Base-by-base conservation (phyloP, 2,329 filamentous ascomycete genomes). In the Calonectria pseudoreteaudii region DNA sequence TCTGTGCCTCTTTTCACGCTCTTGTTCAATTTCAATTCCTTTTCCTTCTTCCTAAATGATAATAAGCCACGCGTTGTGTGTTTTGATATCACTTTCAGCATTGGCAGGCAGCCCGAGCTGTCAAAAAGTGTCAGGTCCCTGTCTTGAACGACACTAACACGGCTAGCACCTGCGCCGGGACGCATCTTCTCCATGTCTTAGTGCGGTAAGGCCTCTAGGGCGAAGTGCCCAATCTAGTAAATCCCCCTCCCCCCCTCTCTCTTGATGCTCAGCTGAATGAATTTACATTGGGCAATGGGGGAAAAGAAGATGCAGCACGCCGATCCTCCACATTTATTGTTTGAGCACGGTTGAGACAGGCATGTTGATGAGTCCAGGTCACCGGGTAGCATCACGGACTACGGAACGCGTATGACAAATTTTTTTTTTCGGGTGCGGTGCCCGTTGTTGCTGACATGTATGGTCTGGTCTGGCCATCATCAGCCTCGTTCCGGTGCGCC, bases 221-320 rank as follows among this genome's bases (percentile, higher is more conserved):
- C 38, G 60, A 26, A 65, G 41, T 49, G 60, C 60, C 60, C 41
- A 65, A 65, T 49, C 60, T 47, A 65, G 60, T 65, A 65, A 65
- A 31, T 9, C 18, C 23, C 60, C 60, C 38, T 30, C 5, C 18
- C 31, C 14, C 44, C n/a, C n/a, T 23, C n/a, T 20, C 38, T 8
- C 30, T 31, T 58, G 31, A 7, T 34, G 31, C 31, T 34, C 31
- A 44, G 60, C 60, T 65, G 60, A 5, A 53, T 18, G 50, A 9
- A 53, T 28, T 28, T 10, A 18, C 50, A 28, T 53, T 31, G 50
- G 44, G 44, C 44, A 23, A 47, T 47, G 44, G 44, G n/a, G 11
- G 11, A 13, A 23, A 11, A 13, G n/a, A 23, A 47, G 36, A 62
- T 62, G 36, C 56, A 62, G 11, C 11, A 18, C 30, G 56, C 34